Evolutionary conservation across 768 basidiomycete genomes (phyloP), one percentile per base, ranked within the genome.

Genomic region (Hysterangium stoloniferum): DNA sequence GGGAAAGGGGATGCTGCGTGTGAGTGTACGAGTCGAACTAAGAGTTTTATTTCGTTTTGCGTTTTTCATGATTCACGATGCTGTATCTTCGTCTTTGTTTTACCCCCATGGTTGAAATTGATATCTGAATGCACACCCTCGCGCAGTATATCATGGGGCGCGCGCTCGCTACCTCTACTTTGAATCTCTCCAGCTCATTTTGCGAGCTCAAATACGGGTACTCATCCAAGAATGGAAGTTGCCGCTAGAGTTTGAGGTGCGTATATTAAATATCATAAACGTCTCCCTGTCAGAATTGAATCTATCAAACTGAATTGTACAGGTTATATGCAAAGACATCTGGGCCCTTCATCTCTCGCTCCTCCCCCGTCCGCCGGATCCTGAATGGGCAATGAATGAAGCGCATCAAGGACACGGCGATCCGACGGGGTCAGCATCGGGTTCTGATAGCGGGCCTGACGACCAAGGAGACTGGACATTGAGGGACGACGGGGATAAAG

Each of bases 91-190:
- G 36, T 32, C 27, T 37, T 3, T 32, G 8, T 17, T 15, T n/a
- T 31, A 4, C 3, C n/a, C 19, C n/a, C n/a, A n/a, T n/a, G n/a
- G n/a, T n/a, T n/a, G n/a, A n/a, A n/a, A n/a, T n/a, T n/a, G n/a
- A n/a, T n/a, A n/a, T n/a, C n/a, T n/a, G n/a, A n/a, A 28, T 25
- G 31, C 6, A 25, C 46, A 33, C 15, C 19, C n/a, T 27, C 8
- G 13, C 44, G 12, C 59, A 96, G 93, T 90, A 37, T 94, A 91
- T 59, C 84, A 91, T 57, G 92, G 91, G 6, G 74, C 79, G 13
- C 75, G 84, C 52, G 88, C 82, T 12, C 75, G 81, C 33, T 91
- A 76, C 61, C 80, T 85, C 52, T 89, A 88, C 58, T 86, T 89
- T 54, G 84, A 93, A 56, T 87, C 86, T 58, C 71, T 89, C 31